Evolutionary conservation across 2,329 filamentous ascomycete species (phyloP).

Genomic region (Bipolaris zeicola): DNA sequence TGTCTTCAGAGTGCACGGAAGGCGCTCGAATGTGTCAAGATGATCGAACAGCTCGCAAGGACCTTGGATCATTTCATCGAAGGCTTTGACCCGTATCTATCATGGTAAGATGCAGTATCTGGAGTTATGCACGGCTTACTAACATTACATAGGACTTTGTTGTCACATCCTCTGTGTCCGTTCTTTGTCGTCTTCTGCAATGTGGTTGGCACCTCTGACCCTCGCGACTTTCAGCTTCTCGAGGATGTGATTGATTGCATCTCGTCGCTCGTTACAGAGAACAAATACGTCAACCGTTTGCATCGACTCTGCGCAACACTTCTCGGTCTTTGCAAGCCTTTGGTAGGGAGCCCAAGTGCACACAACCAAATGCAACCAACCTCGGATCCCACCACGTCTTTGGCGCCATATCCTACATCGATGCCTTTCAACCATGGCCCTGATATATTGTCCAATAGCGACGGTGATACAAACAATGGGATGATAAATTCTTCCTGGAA

Average conservation of each 20-base stretch:
- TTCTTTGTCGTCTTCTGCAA: constrained; percentile 48
- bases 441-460: not conserved
- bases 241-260: constrained; percentile 37
- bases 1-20: constrained; percentile 40
- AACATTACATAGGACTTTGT: constrained; percentile 34
- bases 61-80: constrained; percentile 37
- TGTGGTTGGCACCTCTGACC: constrained; percentile 43
- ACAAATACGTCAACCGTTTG: constrained; percentile 38
- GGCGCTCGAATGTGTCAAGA: constrained; percentile 37
- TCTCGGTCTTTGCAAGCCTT: constrained; percentile 37
- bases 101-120: constrained; percentile 25
- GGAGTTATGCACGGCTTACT: constrained; percentile 1
- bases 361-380: not conserved
- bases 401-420: not conserved
- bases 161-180: constrained; percentile 42
- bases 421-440: constrained; percentile 2
- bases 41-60: constrained; percentile 31
- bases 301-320: constrained; percentile 38
- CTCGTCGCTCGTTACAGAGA: constrained; percentile 35
- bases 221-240: constrained; percentile 38
- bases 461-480: constrained; percentile 2
- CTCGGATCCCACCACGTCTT: not conserved
- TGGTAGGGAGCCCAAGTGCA: constrained; percentile 18
- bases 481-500: constrained; percentile 34
- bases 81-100: constrained; percentile 38